A percentile compares a stretch with the other conserved stretches of the same genome.
Evolutionary conservation across 2,329 filamentous ascomycete genomes (phyloP).

Genomic region (Cercospora sp.): DNA sequence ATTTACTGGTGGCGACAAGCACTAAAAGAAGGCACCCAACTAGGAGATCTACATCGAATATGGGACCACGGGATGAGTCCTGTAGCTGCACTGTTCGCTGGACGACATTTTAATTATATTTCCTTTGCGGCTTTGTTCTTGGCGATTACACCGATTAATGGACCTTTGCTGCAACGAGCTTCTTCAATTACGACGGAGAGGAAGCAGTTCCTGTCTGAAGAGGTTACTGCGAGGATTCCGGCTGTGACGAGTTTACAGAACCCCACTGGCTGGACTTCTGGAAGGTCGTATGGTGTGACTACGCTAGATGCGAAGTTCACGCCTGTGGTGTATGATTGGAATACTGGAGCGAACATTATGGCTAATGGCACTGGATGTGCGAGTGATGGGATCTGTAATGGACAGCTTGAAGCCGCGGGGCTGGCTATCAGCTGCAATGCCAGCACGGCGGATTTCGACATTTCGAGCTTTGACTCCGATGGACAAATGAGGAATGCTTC

Average conservation of each 20-base stretch:
- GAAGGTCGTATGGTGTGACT: slow-evolving; percentile 19
- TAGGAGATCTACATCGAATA: slow-evolving; percentile 24
- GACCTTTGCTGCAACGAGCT: slow-evolving; percentile 23
- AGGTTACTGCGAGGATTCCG: slow-evolving; percentile 13
- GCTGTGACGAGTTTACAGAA: slow-evolving; percentile 14
- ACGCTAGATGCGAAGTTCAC: slow-evolving; percentile 17
- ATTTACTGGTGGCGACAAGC: slow-evolving; percentile 25
- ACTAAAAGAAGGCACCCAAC: slow-evolving; percentile 21
- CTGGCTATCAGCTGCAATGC: slow-evolving; percentile 21
- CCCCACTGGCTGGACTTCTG: slow-evolving; percentile 20
- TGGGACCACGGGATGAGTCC: slow-evolving; percentile 24
- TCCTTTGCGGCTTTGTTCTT: slow-evolving; percentile 24
- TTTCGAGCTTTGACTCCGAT: slow-evolving; percentile 2
- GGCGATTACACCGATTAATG: slow-evolving; percentile 23
- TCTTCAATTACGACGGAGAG: slow-evolving; percentile 20
- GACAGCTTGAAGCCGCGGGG: slow-evolving; percentile 19
- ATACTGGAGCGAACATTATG: slow-evolving; percentile 10
- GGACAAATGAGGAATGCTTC: slow-evolving; percentile 15
- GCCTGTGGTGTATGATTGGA: slow-evolving; percentile 20
- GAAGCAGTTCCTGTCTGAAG: slow-evolving; percentile 12
- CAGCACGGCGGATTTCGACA: slow-evolving; percentile 19
- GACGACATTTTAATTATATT: slow-evolving; percentile 23
- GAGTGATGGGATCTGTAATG: slow-evolving; percentile 18
- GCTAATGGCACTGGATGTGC: slow-evolving; percentile 19
- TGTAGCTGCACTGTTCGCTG: slow-evolving; percentile 19